Evolutionary conservation across 257 asterid species (phyloP).

Genomic region (Scutellaria baicalensis): DNA sequence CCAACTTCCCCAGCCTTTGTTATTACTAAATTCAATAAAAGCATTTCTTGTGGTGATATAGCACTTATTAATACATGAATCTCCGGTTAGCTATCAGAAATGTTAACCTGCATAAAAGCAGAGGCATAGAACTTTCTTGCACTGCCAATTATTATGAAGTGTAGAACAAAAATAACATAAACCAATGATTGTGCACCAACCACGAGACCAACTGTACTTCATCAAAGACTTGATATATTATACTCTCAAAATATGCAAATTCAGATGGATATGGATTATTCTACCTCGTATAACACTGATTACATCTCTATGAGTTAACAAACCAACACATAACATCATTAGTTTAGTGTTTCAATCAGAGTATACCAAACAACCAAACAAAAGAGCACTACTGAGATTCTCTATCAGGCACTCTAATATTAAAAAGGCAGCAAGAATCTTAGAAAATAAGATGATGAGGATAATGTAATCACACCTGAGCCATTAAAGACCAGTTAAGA

Average conservation of each 20-base stretch:
- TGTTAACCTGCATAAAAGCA: not conserved
- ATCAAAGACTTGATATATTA: not conserved
- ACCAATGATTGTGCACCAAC: not conserved
- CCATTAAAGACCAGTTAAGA: conserved; percentile 10
- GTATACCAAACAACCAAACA: conserved; percentile 4
- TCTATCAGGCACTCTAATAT: not conserved
- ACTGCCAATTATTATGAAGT: not conserved
- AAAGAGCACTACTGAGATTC: not conserved
- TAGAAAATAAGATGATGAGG: not conserved
- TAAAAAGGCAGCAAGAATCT: conserved; percentile 2
- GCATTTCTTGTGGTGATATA: not conserved
- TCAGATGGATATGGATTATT: not conserved
- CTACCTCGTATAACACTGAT: not conserved
- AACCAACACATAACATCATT: not conserved
- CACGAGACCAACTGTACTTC: not conserved
- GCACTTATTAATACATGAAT: not conserved
- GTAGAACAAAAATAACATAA: not conserved
- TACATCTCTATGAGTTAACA: conserved; percentile 4
- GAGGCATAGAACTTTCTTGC: not conserved
- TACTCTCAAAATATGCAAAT: not conserved
- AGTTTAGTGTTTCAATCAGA: not conserved
- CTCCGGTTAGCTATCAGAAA: not conserved
- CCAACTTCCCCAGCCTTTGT: not conserved
- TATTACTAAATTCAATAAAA: not conserved
- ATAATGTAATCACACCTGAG: conserved; percentile 3